phyloP scores from a whole-genome alignment of 805 yeast species.

The Saccharomycopsis malanga region DNA sequence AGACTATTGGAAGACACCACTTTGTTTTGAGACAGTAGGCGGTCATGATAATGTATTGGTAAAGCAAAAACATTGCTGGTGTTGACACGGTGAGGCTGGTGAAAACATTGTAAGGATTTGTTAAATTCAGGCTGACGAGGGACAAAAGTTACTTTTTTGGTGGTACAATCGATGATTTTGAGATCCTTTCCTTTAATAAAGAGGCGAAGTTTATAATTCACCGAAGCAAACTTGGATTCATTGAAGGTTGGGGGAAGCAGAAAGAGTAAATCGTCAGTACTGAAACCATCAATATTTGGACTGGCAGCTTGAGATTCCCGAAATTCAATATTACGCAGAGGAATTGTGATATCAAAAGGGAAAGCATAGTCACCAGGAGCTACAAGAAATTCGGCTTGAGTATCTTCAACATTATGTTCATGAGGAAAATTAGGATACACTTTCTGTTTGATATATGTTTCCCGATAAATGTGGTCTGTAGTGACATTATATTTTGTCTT shows the following conservation, averaged over 20 bases:
- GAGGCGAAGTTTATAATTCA: neutral
- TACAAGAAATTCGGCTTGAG: neutral
- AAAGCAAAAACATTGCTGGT: too few relatives aligned
- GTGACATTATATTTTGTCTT: neutral
- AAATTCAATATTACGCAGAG: neutral
- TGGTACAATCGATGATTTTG: neutral
- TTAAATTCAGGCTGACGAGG: too few relatives aligned
- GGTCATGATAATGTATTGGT: too few relatives aligned
- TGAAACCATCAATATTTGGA: neutral
- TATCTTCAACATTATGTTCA: neutral
- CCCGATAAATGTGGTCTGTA: neutral
- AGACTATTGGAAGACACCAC: too few relatives aligned
- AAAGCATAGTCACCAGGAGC: neutral
- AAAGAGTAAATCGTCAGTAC: neutral
- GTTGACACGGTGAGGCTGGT: too few relatives aligned
- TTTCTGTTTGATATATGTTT: neutral
- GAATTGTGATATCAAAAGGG: neutral
- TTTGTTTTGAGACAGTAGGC: too few relatives aligned
- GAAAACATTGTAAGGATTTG: too few relatives aligned
- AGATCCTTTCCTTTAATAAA: neutral
- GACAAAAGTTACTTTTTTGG: too few relatives aligned
- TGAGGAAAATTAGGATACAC: neutral
- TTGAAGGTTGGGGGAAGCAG: neutral
- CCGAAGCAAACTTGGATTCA: neutral
- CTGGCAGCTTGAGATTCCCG: neutral